phyloP scores from a whole-genome alignment of 306 rosid species.

The Nissolia schottii region DNA sequence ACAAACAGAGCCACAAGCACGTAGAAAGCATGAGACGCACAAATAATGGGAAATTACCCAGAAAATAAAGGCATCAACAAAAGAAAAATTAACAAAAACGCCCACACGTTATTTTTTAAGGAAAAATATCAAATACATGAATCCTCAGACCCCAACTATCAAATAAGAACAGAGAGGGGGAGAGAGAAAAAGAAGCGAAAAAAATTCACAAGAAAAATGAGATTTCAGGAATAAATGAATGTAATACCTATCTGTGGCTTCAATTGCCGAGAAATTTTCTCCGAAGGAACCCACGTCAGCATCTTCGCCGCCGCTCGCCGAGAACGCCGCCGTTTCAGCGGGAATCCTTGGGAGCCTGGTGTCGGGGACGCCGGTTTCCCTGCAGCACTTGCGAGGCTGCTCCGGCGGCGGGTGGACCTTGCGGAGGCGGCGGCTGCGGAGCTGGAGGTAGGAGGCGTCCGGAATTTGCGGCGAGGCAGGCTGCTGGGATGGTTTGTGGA shows the following conservation, averaged over 20 bases:
- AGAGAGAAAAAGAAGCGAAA: neutral
- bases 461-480: neutral
- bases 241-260: constrained; percentile 54
- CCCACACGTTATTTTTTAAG: neutral
- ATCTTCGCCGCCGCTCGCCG: neutral
- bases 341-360: constrained; percentile 27
- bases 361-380: constrained; percentile 6
- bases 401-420: constrained; percentile 31
- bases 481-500: constrained; percentile 23
- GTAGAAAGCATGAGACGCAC: neutral
- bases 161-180: neutral
- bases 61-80: neutral
- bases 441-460: constrained; percentile 65
- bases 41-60: neutral
- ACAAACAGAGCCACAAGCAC: neutral
- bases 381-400: constrained; percentile 20
- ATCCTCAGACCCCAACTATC: neutral
- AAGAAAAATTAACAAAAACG: neutral
- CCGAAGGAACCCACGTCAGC: constrained; percentile 45
- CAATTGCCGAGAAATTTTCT: constrained; percentile 52
- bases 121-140: neutral
- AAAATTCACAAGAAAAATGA: neutral
- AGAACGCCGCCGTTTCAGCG: constrained; percentile 13
- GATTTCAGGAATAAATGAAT: neutral
- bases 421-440: constrained; percentile 79